phyloP scores from a whole-genome alignment of 371 early-diverging fungal species.

The Globomyces sp. region DNA sequence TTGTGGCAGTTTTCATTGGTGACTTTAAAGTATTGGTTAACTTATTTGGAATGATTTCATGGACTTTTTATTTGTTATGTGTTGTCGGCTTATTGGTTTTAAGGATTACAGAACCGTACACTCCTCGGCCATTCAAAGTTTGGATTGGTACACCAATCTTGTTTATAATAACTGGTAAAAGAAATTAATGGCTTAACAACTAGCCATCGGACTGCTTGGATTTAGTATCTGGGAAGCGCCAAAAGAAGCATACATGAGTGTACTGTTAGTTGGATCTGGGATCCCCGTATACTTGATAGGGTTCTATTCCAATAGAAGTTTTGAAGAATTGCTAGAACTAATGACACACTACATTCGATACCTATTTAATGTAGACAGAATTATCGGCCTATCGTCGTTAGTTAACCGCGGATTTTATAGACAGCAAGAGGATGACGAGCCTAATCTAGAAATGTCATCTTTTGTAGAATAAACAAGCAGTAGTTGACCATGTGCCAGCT shows the following conservation, averaged over 20 bases:
- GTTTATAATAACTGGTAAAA: constrained; percentile 22
- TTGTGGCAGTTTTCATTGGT: constrained; percentile 64
- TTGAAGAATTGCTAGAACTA: too few relatives aligned
- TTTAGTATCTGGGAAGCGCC: constrained; percentile 40
- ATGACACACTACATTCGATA: too few relatives aligned
- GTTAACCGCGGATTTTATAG: too few relatives aligned
- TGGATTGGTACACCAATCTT: constrained; percentile 32
- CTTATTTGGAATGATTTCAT: constrained; percentile 72
- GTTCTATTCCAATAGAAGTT: too few relatives aligned
- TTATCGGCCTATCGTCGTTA: too few relatives aligned
- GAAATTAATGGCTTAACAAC: neutral
- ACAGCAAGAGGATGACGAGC: too few relatives aligned
- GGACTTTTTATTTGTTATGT: constrained; percentile 63
- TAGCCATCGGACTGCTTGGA: constrained; percentile 26
- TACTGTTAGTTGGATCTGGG: constrained; percentile 26
- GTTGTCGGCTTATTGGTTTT: constrained; percentile 40
- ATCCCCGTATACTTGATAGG: neutral
- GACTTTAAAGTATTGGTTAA: constrained; percentile 68
- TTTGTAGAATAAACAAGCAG: too few relatives aligned
- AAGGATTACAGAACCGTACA: constrained; percentile 33
- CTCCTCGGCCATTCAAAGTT: constrained; percentile 40
- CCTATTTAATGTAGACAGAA: too few relatives aligned
- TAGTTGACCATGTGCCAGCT: too few relatives aligned
- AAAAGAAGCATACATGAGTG: constrained; percentile 22
- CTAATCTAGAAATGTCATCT: too few relatives aligned